These are phyloP conservation scores for Schwanniomyces polymorphus DNA, from an alignment of 805 yeast species.

Conservation along the genomic window DNA sequence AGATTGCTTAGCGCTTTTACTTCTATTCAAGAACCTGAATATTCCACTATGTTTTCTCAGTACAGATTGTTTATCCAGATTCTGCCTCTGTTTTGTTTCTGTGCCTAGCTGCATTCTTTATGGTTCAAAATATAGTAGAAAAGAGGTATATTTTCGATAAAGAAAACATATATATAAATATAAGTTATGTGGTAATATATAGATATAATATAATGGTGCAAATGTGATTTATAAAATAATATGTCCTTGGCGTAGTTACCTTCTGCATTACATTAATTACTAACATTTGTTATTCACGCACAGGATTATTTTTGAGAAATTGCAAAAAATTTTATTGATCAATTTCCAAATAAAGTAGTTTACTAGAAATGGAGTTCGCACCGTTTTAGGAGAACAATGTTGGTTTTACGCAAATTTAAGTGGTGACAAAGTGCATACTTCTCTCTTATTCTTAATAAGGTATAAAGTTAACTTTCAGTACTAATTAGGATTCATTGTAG, in stretches of 20 bases:
- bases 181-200: too few relatives aligned
- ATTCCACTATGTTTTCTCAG: not conserved
- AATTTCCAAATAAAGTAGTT: not conserved
- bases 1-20: not conserved
- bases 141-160: too few relatives aligned
- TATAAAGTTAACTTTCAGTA: too few relatives aligned
- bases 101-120: not conserved
- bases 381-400: not conserved
- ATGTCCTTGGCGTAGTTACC: too few relatives aligned
- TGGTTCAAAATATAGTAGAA: too few relatives aligned
- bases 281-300: not conserved
- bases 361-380: not conserved
- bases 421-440: too few relatives aligned
- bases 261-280: not conserved
- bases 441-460: too few relatives aligned
- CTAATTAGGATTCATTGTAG: too few relatives aligned
- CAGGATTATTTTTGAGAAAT: not conserved
- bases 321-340: not conserved
- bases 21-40: not conserved
- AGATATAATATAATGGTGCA: too few relatives aligned
- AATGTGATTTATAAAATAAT: too few relatives aligned
- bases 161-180: too few relatives aligned
- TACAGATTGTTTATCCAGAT: not conserved
- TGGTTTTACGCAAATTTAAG: not conserved
- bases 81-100: not conserved